Conservation (phyloP, 2,329 filamentous ascomycete genomes). For the Capronia coronata region DNA sequence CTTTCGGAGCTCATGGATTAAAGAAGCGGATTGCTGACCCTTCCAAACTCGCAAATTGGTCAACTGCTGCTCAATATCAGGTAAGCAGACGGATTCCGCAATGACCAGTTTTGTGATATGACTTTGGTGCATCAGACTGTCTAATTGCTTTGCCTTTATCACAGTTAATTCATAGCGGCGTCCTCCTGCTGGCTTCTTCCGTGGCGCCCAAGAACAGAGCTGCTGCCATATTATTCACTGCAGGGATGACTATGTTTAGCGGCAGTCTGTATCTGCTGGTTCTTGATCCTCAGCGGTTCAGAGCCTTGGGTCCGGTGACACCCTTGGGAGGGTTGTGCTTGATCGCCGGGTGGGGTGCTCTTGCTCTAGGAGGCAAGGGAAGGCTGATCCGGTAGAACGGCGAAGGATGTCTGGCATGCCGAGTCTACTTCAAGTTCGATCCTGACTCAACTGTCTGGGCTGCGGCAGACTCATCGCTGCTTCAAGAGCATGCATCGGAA, state of each 20-base stretch:
- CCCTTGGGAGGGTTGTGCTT: constrained; percentile 53
- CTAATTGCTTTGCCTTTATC: not conserved
- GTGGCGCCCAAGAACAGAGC: constrained; percentile 50
- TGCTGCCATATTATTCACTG: constrained; percentile 54
- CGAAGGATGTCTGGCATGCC: too few species aligned
- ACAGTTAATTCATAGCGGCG: constrained; percentile 57
- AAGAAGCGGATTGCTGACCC: constrained; percentile 57
- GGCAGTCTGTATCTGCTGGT: constrained; percentile 60
- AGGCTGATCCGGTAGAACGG: constrained; percentile 8
- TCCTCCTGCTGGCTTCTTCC: constrained; percentile 51
- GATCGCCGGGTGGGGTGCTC: constrained; percentile 57
- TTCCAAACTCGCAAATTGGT: constrained; percentile 53
- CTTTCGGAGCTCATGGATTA: constrained; percentile 62
- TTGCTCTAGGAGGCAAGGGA: constrained; percentile 21
- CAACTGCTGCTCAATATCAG: constrained; percentile 62
- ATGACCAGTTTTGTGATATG: too few species aligned
- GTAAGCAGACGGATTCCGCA: constrained; percentile 35
- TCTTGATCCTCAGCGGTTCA: constrained; percentile 56
- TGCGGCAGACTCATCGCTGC: too few species aligned
- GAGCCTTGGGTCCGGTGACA: constrained; percentile 57
- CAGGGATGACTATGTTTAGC: constrained; percentile 62
- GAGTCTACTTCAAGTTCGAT: too few species aligned
- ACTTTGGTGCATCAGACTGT: not conserved
- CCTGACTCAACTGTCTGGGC: too few species aligned
- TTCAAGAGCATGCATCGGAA: too few species aligned